Conservation (phyloP, 305 asterid species). For the Fraxinus floribunda region DNA sequence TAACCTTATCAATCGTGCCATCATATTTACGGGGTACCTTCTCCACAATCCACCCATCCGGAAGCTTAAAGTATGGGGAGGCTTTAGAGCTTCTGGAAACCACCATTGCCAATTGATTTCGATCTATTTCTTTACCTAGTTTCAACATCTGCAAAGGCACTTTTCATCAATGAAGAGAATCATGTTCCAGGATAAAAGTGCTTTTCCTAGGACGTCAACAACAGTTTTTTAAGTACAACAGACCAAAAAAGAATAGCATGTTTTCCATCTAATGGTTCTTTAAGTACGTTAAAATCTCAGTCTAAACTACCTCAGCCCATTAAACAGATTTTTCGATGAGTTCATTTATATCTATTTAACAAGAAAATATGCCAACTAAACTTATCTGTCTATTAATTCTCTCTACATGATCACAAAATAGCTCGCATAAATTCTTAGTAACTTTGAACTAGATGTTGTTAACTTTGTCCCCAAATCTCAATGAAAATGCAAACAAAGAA, state of each 20-base stretch:
- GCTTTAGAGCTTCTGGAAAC: constrained; percentile 24
- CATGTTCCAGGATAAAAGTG: background rate
- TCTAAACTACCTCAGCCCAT: background rate
- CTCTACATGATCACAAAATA: background rate
- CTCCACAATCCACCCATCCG: constrained; percentile 85
- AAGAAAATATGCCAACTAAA: background rate
- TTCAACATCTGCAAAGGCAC: constrained; percentile 37
- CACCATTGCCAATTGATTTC: constrained; percentile 36
- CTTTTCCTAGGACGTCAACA: background rate
- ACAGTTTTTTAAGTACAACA: background rate
- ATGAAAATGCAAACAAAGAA: background rate
- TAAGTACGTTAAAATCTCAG: background rate
- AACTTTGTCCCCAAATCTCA: background rate
- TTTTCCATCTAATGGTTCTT: background rate
- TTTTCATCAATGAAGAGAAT: background rate
- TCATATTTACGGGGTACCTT: constrained; percentile 54
- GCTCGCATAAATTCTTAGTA: background rate
- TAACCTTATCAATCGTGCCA: constrained; percentile 53
- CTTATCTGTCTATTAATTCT: background rate
- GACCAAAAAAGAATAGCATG: background rate
- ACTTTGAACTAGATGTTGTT: background rate
- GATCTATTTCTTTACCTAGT: constrained; percentile 31
- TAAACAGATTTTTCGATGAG: background rate
- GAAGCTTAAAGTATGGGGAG: constrained; percentile 40
- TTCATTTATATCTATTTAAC: background rate